phyloP scores from a whole-genome alignment of 352 stramenopile species.

The Aphanomyces euteiches region DNA sequence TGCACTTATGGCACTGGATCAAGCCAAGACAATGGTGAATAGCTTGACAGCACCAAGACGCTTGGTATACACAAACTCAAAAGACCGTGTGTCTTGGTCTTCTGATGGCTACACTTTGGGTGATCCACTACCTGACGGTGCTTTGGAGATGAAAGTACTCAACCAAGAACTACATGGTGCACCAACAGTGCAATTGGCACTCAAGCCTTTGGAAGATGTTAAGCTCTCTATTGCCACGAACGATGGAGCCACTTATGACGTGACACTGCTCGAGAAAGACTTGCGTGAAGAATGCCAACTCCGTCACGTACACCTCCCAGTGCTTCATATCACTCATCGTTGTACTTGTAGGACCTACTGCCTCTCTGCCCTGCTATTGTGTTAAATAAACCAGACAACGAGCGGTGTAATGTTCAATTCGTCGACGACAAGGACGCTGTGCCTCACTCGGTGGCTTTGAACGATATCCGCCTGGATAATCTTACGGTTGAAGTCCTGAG shows the following conservation, averaged over 20 bases:
- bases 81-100: background rate
- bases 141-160: background rate
- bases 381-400: conserved; percentile 21
- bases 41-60: background rate
- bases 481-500: conserved; percentile 46
- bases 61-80: background rate
- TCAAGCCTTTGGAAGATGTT: conserved; percentile 49
- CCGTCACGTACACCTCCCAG: conserved; percentile 32
- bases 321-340: background rate
- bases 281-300: conserved; percentile 49
- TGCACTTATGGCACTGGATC: background rate
- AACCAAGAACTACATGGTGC: background rate
- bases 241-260: conserved; percentile 37
- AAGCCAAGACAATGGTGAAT: background rate
- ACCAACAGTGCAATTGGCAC: conserved; percentile 32
- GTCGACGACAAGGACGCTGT: conserved; percentile 29
- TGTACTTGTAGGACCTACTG: conserved; percentile 31
- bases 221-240: conserved; percentile 42
- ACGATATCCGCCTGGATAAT: conserved; percentile 48
- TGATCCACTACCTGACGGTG: background rate
- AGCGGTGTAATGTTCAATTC: conserved; percentile 11
- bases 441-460: conserved; percentile 30
- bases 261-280: conserved; percentile 45
- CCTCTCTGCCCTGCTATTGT: conserved; percentile 41
- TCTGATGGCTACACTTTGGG: no score